A percentile compares a stretch with the other conserved stretches of the same genome.
phyloP scores from a whole-genome alignment of 306 rosid species.

The Citrullus mucosospermus region DNA sequence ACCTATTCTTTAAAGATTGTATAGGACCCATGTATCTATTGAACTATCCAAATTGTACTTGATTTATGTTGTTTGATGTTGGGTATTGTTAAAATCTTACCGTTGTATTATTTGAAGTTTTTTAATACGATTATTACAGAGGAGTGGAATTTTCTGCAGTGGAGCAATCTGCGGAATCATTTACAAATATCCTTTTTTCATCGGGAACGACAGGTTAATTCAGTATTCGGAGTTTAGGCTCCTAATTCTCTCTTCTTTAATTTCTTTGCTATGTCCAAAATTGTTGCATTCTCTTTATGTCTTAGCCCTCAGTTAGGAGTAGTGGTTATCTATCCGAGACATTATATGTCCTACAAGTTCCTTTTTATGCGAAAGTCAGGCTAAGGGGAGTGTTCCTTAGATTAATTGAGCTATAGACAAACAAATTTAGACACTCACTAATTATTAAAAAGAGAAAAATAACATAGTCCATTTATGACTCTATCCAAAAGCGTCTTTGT shows the following conservation, averaged over 20 bases:
- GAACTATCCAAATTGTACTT: not conserved
- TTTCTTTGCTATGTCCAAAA: not conserved
- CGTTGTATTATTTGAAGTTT: not conserved
- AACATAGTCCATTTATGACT: not conserved
- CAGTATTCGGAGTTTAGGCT: not conserved
- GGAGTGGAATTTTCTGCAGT: conserved; percentile 57
- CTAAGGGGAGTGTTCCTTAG: not conserved
- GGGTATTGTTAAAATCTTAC: not conserved
- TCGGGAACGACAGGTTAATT: conserved; percentile 89
- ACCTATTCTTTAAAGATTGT: not conserved
- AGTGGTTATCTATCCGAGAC: not conserved
- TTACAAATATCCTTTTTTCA: conserved; percentile 73
- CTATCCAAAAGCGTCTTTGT: not conserved
- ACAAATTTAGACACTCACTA: not conserved
- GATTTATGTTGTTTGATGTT: not conserved
- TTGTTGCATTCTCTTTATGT: not conserved
- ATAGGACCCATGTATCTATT: not conserved
- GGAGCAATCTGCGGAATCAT: conserved; percentile 58
- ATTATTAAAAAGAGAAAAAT: not conserved
- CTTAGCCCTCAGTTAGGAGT: not conserved
- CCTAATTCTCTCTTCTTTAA: not conserved
- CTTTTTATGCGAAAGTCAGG: not conserved
- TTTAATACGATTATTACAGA: conserved; percentile 33
- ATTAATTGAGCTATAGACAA: not conserved
- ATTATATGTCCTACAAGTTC: not conserved